Percentiles rank a stretch among this genome's conserved stretches.
Evolutionary conservation across 139 green algal species (phyloP).

Genomic region (Dunaliella sp.): DNA sequence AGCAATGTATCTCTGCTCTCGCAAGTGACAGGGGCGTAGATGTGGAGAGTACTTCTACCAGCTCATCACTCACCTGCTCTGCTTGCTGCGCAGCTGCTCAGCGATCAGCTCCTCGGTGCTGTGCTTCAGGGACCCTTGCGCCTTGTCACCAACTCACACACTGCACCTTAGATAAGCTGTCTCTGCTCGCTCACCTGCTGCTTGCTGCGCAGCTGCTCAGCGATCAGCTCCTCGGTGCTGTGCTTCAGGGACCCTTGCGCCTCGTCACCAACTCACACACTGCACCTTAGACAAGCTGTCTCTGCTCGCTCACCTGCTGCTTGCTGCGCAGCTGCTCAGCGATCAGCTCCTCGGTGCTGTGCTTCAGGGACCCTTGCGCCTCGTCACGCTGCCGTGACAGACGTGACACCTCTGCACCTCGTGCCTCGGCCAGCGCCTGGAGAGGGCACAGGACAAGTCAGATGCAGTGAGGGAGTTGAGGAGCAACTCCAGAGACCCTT

Average conservation of each 20-base stretch:
- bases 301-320: not conserved
- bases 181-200: too few relatives aligned
- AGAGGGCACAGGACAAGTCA: too few relatives aligned
- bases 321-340: conserved; percentile 2
- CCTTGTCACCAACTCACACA: too few relatives aligned
- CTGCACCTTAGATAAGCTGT: too few relatives aligned
- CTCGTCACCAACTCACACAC: too few relatives aligned
- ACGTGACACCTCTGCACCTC: not conserved
- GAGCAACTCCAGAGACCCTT: not conserved
- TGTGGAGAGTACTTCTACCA: too few relatives aligned
- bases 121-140: not conserved
- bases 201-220: not conserved
- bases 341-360: conserved; percentile 1
- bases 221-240: not conserved
- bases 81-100: not conserved
- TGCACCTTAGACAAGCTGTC: too few relatives aligned
- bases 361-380: not conserved
- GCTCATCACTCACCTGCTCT: too few relatives aligned
- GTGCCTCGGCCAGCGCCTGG: not conserved
- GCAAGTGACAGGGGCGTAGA: too few relatives aligned
- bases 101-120: not conserved
- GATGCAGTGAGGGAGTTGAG: too few relatives aligned
- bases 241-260: not conserved
- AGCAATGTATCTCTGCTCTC: too few relatives aligned
- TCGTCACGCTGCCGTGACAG: not conserved